Base-by-base conservation (phyloP, 2,329 filamentous ascomycete species). In the Aspergillus piperis region DNA sequence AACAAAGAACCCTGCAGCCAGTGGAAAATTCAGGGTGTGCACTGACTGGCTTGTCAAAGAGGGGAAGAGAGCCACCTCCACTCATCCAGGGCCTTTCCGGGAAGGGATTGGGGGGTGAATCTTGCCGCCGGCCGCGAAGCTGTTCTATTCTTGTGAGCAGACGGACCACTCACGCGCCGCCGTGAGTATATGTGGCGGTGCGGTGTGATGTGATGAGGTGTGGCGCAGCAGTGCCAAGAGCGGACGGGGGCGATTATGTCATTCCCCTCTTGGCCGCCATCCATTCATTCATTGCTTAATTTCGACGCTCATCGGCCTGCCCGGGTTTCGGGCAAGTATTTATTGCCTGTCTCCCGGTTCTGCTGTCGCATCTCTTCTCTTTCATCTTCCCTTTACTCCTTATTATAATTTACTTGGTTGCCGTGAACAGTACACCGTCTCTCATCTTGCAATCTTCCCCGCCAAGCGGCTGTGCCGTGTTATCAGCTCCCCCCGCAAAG, bases 1-100 rank as follows among this genome's bases (percentile, higher is more conserved):
- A 30, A 44, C 17, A 54, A 54, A 8, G 13, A 54, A 41, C 52
- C 39, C 38, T 54, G 39, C n/a, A 54, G 19, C 39, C 53, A 41
- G 17, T 44, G 36, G 8, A 11, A 15, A 7, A 32, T 17, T 19
- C 27, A 21, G 7, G 13, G 19, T 13, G 41, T 21, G 41, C 41
- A 44, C 41, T 44, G 41, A 23, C 41, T 44, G 19, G 41, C 41
- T 44, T n/a, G 38, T 38, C 19, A 17, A 19, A 42, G 25, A 48
- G 19, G 44, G 41, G 27, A 42, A 27, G 23, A 49, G 6, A 23
- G 23, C 17, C 30, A 19, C 21, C 41, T 98, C 95, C 95, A 99
- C 81, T 99, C 95, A 27, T 98, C 11, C 41, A 23, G 41, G 32
- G 19, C 41, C 41, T 13, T 44, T 44, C 41, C 11, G 10, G 41